Conservation (phyloP, 768 basidiomycete genomes). For the Multifurca ochricompacta region DNA sequence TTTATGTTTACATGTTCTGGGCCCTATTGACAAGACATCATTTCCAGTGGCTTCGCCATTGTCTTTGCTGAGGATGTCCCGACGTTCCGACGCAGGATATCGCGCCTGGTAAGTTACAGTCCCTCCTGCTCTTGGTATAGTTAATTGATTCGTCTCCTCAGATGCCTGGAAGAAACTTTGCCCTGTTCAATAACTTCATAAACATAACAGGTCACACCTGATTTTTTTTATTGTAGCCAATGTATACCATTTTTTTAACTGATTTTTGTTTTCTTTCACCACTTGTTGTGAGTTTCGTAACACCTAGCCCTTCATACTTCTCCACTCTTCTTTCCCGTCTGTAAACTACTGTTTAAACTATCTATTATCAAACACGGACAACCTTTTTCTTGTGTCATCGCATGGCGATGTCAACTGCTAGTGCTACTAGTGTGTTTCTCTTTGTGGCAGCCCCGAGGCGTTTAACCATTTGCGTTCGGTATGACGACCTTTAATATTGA, state of each 20-base stretch:
- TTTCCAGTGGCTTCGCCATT: constrained; percentile 5
- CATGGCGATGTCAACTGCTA: too few relatives aligned
- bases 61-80: constrained; percentile 15
- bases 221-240: constrained; percentile 12
- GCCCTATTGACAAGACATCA: not conserved
- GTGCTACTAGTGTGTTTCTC: too few relatives aligned
- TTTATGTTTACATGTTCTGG: constrained; percentile 29
- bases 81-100: not conserved
- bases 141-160: not conserved
- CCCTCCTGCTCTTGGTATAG: not conserved
- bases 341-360: not conserved
- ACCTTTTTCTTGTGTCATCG: constrained; percentile 17
- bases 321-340: not conserved
- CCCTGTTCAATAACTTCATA: not conserved
- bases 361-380: constrained; percentile 13
- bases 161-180: not conserved
- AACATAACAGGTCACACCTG: not conserved
- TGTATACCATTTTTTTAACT: too few relatives aligned
- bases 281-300: not conserved
- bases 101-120: not conserved
- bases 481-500: too few relatives aligned
- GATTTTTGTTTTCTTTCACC: too few relatives aligned
- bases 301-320: not conserved
- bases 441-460: too few relatives aligned
- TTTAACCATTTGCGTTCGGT: too few relatives aligned